phyloP scores from a whole-genome alignment of 2,329 filamentous ascomycete species.

The Colletotrichum plurivorum region DNA sequence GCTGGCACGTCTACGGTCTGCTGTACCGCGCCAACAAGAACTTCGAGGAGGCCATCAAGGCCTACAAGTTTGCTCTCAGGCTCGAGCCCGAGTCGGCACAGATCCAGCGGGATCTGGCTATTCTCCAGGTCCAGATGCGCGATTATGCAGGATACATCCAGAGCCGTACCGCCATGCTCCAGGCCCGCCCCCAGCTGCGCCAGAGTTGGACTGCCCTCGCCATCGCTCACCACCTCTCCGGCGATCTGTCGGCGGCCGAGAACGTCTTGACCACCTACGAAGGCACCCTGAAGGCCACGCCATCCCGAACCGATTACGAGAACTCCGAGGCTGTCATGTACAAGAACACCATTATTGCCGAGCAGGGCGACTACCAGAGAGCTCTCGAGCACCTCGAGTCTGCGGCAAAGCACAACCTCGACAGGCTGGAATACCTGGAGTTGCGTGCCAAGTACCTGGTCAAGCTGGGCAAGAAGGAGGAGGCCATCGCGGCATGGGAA shows the following conservation, averaged over 20 bases:
- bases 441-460: constrained; percentile 87
- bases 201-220: constrained; percentile 99
- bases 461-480: constrained; percentile 81
- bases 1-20: constrained; percentile 98
- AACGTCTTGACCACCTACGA: constrained; percentile 93
- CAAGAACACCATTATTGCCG: constrained; percentile 94
- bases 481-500: constrained; percentile 86
- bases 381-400: constrained; percentile 89
- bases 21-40: constrained; percentile 96
- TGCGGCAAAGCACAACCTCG: constrained; percentile 82
- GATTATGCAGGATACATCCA: constrained; percentile 95
- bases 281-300: constrained; percentile 87
- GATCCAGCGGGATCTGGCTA: constrained; percentile 93
- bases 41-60: constrained; percentile 99
- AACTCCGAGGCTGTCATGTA: constrained; percentile 95
- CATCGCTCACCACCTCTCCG: constrained; percentile 91
- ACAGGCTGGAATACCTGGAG: constrained; percentile 89
- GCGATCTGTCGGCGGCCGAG: constrained; percentile 88
- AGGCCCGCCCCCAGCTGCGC: constrained; percentile 83
- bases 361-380: constrained; percentile 85
- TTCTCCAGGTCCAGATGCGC: constrained; percentile 95
- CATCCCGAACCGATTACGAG: constrained; percentile 85
- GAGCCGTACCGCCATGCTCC: constrained; percentile 89
- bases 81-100: constrained; percentile 95
- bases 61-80: constrained; percentile 94